Conservation (phyloP, 352 stramenopile genomes). For the Albugo laibachii region DNA sequence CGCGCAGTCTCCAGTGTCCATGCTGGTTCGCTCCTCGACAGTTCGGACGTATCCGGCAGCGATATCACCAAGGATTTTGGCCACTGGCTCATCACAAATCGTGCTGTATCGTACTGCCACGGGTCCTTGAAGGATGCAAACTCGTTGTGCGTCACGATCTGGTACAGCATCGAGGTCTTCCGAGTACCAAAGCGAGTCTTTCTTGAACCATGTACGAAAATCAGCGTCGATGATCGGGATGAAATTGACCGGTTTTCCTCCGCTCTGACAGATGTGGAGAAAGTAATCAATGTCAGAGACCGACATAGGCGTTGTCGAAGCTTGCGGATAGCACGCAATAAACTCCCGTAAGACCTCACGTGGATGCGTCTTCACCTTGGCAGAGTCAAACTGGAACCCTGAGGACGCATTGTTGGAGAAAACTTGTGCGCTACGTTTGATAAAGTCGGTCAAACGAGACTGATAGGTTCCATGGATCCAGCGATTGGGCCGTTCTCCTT, state of each 20-base stretch:
- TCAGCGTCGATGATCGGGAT: conserved; percentile 65
- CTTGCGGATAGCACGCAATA: conserved; percentile 25
- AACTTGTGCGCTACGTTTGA: conserved; percentile 41
- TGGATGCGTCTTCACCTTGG: conserved; percentile 13
- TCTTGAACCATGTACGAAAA: conserved; percentile 78
- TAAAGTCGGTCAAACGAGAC: conserved; percentile 51
- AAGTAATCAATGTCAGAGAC: conserved; percentile 69
- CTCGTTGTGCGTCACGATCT: conserved; percentile 49
- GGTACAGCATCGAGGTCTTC: conserved; percentile 72
- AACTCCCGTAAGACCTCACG: conserved; percentile 23
- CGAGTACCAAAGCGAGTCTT: conserved; percentile 82
- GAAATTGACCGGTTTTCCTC: conserved; percentile 78
- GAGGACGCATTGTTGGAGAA: conserved; percentile 21
- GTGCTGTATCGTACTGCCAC: conserved; percentile 68
- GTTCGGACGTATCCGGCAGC: conserved; percentile 22
- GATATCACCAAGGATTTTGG: conserved; percentile 52
- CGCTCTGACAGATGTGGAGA: conserved; percentile 51
- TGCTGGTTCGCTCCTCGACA: conserved; percentile 28
- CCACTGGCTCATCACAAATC: conserved; percentile 48
- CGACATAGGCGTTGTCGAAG: conserved; percentile 32
- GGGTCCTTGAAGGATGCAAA: conserved; percentile 69
- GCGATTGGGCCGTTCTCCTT: conserved; percentile 22
- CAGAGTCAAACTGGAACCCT: conserved; percentile 17
- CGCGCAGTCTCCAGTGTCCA: conserved; percentile 8
- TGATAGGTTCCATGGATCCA: conserved; percentile 60